Conservation (phyloP, 1,284 basidiomycete genomes). For the Clitocybe nebularis region DNA sequence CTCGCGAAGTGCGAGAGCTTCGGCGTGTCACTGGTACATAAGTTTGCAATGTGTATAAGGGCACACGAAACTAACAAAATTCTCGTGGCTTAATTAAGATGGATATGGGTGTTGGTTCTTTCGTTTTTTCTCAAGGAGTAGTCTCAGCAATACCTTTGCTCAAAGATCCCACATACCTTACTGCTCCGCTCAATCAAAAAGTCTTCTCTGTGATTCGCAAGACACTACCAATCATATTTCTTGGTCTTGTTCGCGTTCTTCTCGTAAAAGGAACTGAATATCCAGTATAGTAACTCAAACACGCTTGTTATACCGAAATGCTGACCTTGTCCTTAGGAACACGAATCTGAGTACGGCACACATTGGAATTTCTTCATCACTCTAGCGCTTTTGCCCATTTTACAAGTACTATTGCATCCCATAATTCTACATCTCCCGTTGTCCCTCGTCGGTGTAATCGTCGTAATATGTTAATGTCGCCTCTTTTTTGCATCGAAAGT, state of each 20-base stretch:
- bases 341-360: slow-evolving; percentile 92
- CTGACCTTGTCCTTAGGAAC: slow-evolving; percentile 62
- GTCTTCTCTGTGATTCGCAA: slow-evolving; percentile 48
- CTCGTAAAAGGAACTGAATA: slow-evolving; percentile 94
- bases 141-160: slow-evolving; percentile 79
- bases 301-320: not conserved
- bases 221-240: slow-evolving; percentile 62
- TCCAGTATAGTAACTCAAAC: slow-evolving; percentile 56
- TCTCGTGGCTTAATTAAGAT: too few species aligned
- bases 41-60: too few species aligned
- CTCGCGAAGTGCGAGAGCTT: slow-evolving; percentile 94
- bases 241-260: slow-evolving; percentile 78
- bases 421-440: slow-evolving; percentile 56
- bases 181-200: slow-evolving; percentile 48
- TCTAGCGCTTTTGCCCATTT: slow-evolving; percentile 74
- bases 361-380: slow-evolving; percentile 99
- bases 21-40: slow-evolving; percentile 84
- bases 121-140: slow-evolving; percentile 92
- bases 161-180: slow-evolving; percentile 53
- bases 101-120: slow-evolving; percentile 96
- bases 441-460: slow-evolving; percentile 58
- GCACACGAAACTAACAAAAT: too few species aligned
- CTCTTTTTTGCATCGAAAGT: not conserved
- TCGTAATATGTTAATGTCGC: slow-evolving; percentile 55
- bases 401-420: slow-evolving; percentile 71